These are phyloP conservation scores for Oidiodendron maius DNA, from an alignment of 495 filamentous ascomycete genomes.

Conservation along the genomic window DNA sequence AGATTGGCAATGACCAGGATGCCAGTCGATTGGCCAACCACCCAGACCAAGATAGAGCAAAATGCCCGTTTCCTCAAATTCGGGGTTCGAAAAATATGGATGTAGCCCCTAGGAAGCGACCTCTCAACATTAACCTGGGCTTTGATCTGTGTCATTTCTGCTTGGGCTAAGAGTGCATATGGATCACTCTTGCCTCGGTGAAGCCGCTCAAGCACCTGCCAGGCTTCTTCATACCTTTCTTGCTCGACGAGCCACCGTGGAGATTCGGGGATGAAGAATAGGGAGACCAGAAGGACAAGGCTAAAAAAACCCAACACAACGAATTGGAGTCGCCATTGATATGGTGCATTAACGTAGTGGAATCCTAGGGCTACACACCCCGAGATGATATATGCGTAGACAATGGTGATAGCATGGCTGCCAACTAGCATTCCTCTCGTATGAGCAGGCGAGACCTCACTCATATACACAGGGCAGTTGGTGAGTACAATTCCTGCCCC, in stretches of 20 bases:
- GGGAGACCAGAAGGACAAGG: background rate
- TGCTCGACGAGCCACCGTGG: background rate
- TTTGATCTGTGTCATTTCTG: background rate
- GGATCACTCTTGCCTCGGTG: too few relatives aligned
- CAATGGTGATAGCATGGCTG: background rate
- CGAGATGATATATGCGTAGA: background rate
- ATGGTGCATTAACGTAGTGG: background rate
- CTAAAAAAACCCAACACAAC: background rate
- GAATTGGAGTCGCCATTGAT: background rate
- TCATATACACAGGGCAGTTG: background rate
- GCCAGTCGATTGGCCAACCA: background rate
- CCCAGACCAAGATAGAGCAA: background rate
- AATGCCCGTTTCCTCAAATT: background rate
- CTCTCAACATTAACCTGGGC: background rate
- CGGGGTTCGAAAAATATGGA: background rate
- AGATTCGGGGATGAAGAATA: background rate
- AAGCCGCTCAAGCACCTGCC: background rate
- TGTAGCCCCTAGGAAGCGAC: background rate
- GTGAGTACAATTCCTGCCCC: background rate
- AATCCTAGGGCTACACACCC: background rate
- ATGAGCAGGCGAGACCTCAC: background rate
- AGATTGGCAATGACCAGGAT: background rate
- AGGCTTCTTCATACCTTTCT: background rate
- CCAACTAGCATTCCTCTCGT: background rate
- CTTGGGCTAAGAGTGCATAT: background rate